Base-by-base conservation (phyloP, 2,329 filamentous ascomycete genomes). In the Nectriaceae sp. region DNA sequence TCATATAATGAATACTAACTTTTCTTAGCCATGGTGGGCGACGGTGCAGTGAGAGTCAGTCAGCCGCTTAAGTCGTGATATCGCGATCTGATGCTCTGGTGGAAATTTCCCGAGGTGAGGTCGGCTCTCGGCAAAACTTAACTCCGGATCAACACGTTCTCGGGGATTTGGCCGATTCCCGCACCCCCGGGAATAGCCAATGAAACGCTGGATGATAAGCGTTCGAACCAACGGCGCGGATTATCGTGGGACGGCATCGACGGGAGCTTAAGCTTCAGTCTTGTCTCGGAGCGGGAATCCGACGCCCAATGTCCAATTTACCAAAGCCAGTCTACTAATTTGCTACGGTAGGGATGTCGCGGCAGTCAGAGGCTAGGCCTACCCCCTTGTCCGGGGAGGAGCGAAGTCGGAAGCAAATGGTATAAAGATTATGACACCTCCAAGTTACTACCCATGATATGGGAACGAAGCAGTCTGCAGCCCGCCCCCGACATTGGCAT, bases 21-120 rank as follows among this genome's bases (percentile, higher is more conserved):
- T 46, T 63, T 63, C 56, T 63, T 63, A 51, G 60, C 60, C 60
- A 62, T 62, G 29, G 39, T 60, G 54, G 51, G 35, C 42, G 47
- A 56, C 33, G 37, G 24, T 11, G 24, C 22, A 41, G 13, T 29
- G n/a, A n/a, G n/a, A n/a, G 6, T 29, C 24, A 13, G 13, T 29
- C 13, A 29, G 13, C 24, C 24, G 24, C 24, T 29, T 29, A 29
- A 37, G 36, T 46, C 47, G 53, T 40, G 16, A 38, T 50, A 51
- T 42, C 52, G 41, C 41, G 47, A 40, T 40, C 16, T 36, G 31
- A 21, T 45, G 33, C 42, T 47, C 49, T 50, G 48, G 50, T 50
- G 49, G 52, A 61, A 63, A 61, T 63, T 63, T 63, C 54, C 60
- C 40, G 47, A 46, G 20, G 33, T 15, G 48, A 45, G 19, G 54